Evolutionary conservation across 306 rosid species (phyloP), one percentile per base, ranked within the genome.

Genomic region (Cicer yamashitae): DNA sequence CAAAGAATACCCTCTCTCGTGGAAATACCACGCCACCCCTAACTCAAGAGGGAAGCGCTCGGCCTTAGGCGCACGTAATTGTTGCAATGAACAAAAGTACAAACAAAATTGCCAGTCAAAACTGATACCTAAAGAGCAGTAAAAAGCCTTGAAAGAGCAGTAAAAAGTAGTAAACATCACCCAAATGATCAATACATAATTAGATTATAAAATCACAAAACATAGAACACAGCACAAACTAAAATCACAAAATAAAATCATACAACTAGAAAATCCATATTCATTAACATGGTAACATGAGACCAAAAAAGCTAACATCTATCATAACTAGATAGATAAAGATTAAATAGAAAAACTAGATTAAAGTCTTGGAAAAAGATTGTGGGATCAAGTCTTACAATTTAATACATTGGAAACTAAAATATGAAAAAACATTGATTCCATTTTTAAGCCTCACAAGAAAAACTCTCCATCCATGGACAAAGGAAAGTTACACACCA

Each of bases 21-120:
- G 84, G 81, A 79, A 70, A 83, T 83, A 83, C 87, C 84, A 79
- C 81, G 84, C 81, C 81, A 75, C 84, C 87, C 76, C 81, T 78
- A 37, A 66, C 78, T 83, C 66, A 83, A 79, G 87, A 79, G 82
- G 84, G 72, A 79, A 83, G 87, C 81, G 81, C 86, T 83, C 83
- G 81, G 81, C 81, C 87, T 83, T 70, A 66, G 84, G 84, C 82
- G 38, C 71, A 20, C 7, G 20, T 40, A 5, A 30, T 43, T 0
- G 17, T 25, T 56, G 4, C 15, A 54, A 30, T 30, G 17, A 43
- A 10, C 30, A 2, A 37, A 62, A 41, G 15, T 0, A 63, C 51
- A n/a, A 18, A 14, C 9, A n/a, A 14, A 7, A 61, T 4, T 3
- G 6, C 7, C 18, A 53, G 6, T 25, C n/a, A 13, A 61, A 20